A percentile compares a stretch with the other conserved stretches of the same genome.
Evolutionary conservation across 176 grass and related monocot genomes (phyloP).

Genomic region (maize (Zea mays)): DNA sequence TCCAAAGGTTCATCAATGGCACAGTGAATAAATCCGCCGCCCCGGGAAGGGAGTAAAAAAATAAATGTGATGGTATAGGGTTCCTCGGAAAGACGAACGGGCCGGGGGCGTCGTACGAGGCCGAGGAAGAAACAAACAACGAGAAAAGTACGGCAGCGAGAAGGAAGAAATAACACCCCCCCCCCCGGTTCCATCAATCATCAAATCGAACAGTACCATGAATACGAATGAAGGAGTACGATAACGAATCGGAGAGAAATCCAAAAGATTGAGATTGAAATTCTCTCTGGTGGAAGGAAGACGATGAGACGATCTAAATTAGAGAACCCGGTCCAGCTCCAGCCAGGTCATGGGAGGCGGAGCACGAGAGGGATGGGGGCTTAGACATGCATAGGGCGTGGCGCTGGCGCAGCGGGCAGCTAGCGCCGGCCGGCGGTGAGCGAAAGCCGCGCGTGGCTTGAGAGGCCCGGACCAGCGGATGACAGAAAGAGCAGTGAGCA

Average conservation of each 20-base stretch:
- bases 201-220: constrained; percentile 47
- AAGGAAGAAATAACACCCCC: background rate
- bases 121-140: constrained; percentile 5
- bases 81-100: constrained; percentile 54
- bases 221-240: background rate
- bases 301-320: background rate
- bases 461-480: background rate
- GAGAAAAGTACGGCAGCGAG: background rate
- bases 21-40: constrained; percentile 38
- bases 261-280: background rate
- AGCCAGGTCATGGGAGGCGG: no score
- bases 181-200: background rate
- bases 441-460: background rate
- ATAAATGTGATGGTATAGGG: constrained; percentile 16
- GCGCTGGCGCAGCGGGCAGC: background rate
- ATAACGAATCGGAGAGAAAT: background rate
- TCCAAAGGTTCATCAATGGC: constrained; percentile 38
- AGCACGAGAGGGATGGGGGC: background rate
- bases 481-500: constrained; percentile 32
- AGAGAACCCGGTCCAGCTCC: background rate
- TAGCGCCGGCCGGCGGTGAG: constrained; percentile 26
- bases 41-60: constrained; percentile 39
- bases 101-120: constrained; percentile 29
- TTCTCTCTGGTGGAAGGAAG: background rate
- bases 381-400: background rate